These are phyloP conservation scores for Kurtzmaniella quercitrusa DNA, from an alignment of 1,139 yeast species.

Conservation along the genomic window DNA sequence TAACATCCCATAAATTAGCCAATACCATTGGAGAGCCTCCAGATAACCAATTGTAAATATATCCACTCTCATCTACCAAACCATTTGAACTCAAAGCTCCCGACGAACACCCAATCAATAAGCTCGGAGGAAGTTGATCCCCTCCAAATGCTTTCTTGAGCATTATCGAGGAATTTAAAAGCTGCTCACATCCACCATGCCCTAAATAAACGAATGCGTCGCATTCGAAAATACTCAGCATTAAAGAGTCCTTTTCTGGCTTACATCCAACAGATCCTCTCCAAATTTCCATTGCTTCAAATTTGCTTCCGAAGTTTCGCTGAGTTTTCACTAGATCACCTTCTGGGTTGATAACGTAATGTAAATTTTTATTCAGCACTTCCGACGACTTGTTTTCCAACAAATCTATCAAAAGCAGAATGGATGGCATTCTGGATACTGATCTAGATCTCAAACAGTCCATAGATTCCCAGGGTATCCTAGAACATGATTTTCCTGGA, in stretches of 20 bases:
- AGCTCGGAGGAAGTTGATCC: conserved; percentile 55
- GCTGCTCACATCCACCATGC: conserved; percentile 94
- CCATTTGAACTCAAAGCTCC: conserved; percentile 64
- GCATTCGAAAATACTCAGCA: conserved; percentile 36
- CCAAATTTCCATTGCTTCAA: conserved; percentile 44
- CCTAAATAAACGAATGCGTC: conserved; percentile 79
- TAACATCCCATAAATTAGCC: conserved; percentile 94
- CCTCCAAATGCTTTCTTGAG: conserved; percentile 9
- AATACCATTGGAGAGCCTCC: conserved; percentile 83
- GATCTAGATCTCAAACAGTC: conserved; percentile 50
- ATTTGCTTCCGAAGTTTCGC: conserved; percentile 45
- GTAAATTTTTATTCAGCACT: conserved; percentile 20
- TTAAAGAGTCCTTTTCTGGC: conserved; percentile 52
- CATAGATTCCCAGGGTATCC: conserved; percentile 88
- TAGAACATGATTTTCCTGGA: conserved; percentile 58
- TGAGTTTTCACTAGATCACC: conserved; percentile 74
- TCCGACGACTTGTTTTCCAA: conserved; percentile 25
- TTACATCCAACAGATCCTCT: conserved; percentile 46
- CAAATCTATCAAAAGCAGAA: conserved; percentile 41
- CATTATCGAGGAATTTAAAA: conserved; percentile 40
- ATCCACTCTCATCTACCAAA: conserved; percentile 68
- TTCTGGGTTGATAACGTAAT: conserved; percentile 75
- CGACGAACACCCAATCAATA: conserved; percentile 90
- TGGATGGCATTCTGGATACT: conserved; percentile 73
- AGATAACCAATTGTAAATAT: conserved; percentile 65